These are phyloP conservation scores for Phenoliferia sp. DNA, from an alignment of 1,284 basidiomycete species.

Conservation along the genomic window DNA sequence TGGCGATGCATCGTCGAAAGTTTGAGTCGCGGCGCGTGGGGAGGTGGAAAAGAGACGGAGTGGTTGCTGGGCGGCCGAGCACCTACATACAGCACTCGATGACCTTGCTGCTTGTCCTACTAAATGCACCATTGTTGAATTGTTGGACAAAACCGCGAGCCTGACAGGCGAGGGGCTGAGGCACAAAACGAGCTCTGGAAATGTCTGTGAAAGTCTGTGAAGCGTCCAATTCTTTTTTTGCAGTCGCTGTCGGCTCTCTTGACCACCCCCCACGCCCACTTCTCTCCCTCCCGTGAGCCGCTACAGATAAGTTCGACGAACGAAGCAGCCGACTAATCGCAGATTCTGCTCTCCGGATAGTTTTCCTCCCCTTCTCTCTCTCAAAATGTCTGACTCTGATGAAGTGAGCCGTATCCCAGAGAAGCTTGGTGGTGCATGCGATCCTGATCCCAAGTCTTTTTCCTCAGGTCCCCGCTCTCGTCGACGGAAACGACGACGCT, in stretches of 20 bases:
- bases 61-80: not conserved
- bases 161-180: not conserved
- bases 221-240: not conserved
- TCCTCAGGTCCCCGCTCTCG: constrained; percentile 27
- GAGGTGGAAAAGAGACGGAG: not conserved
- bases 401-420: not conserved
- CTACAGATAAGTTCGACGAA: not conserved
- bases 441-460: no score
- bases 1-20: not conserved
- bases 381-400: constrained; percentile 4
- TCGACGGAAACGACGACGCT: constrained; percentile 32
- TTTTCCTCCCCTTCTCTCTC: not conserved
- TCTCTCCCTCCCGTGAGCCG: not conserved
- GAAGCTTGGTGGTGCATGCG: not conserved
- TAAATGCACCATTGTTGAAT: not conserved
- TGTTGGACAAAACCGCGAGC: not conserved
- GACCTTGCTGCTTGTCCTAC: not conserved
- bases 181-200: no score
- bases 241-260: not conserved
- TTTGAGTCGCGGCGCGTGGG: not conserved
- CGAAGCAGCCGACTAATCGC: not conserved
- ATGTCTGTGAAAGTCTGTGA: not conserved
- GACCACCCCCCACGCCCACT: not conserved
- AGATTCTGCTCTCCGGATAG: not conserved
- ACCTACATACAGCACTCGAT: not conserved